These are phyloP conservation scores for Pholiota molesta DNA, from an alignment of 768 basidiomycete genomes.

Conservation along the genomic window DNA sequence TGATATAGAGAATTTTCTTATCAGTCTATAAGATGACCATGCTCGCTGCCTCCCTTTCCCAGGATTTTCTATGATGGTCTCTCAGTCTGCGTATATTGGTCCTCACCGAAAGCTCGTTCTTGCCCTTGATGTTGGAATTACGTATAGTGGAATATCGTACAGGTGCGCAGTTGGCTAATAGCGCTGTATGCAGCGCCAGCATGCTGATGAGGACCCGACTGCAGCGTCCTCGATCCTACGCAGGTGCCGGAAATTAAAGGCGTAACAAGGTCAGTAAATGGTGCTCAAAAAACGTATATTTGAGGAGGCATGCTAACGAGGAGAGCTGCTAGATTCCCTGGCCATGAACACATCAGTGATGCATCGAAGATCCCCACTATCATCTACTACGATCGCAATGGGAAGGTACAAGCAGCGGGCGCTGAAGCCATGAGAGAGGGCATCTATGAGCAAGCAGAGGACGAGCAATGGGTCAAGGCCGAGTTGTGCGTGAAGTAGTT, in stretches of 20 bases:
- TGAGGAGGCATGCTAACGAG: slow-evolving; percentile 6
- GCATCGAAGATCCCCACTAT: slow-evolving; percentile 37
- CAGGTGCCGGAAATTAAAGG: slow-evolving; percentile 43
- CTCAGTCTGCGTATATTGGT: slow-evolving; percentile 41
- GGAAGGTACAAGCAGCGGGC: slow-evolving; percentile 44
- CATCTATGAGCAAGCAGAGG: slow-evolving; percentile 40
- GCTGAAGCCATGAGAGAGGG: slow-evolving; percentile 46
- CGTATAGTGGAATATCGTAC: slow-evolving; percentile 43
- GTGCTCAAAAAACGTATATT: background rate
- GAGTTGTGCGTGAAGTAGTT: slow-evolving; percentile 40
- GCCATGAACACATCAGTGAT: slow-evolving; percentile 44
- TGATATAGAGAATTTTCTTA: too few relatives aligned
- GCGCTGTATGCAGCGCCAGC: background rate
- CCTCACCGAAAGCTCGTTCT: slow-evolving; percentile 40
- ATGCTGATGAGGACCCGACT: slow-evolving; percentile 7
- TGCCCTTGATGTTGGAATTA: slow-evolving; percentile 48
- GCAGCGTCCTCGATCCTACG: slow-evolving; percentile 42
- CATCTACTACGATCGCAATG: slow-evolving; percentile 45
- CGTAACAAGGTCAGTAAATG: slow-evolving; percentile 38
- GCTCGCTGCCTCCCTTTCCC: slow-evolving; percentile 3
- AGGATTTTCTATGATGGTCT: slow-evolving; percentile 11
- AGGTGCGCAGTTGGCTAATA: slow-evolving; percentile 21
- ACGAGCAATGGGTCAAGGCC: slow-evolving; percentile 47
- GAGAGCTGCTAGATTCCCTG: slow-evolving; percentile 44
- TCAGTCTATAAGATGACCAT: background rate